Percentiles rank a stretch among this genome's conserved stretches.
phyloP scores from a whole-genome alignment of 108 stramenopile genomes.

The Pinguiococcus pyrenoidosus region DNA sequence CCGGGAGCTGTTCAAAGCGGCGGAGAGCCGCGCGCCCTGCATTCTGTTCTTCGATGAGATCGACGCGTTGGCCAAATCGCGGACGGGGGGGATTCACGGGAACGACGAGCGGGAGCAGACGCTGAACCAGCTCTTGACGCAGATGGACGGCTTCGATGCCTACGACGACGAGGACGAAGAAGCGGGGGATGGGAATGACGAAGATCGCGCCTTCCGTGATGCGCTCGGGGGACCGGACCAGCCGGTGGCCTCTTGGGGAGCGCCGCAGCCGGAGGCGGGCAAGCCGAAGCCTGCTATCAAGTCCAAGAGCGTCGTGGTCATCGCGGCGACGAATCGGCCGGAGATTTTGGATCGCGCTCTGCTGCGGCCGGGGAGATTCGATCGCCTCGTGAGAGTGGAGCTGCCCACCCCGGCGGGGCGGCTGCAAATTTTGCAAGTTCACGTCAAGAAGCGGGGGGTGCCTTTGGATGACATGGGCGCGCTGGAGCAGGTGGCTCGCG shows the following conservation, averaged over 20 bases:
- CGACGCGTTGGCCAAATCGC: conserved; percentile 26
- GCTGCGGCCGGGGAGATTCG: conserved; percentile 81
- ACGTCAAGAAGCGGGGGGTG: conserved; percentile 34
- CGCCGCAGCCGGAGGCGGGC: too few species aligned
- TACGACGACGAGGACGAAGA: conserved; percentile 4
- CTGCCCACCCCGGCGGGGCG: background rate
- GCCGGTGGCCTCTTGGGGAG: too few species aligned
- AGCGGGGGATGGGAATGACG: too few species aligned
- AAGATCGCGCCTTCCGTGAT: too few species aligned
- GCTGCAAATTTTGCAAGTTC: conserved; percentile 9
- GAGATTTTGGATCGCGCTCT: conserved; percentile 61
- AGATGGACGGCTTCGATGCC: conserved; percentile 84
- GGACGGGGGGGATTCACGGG: conserved; percentile 38
- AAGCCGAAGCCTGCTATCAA: too few species aligned
- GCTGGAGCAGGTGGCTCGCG: conserved; percentile 50
- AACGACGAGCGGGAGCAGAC: conserved; percentile 89
- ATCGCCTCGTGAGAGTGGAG: conserved; percentile 60
- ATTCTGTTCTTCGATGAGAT: conserved; percentile 37
- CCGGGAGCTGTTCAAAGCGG: conserved; percentile 27
- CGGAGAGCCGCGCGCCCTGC: conserved; percentile 12
- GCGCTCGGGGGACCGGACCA: too few species aligned
- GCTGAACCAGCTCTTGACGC: conserved; percentile 77
- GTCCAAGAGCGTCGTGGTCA: conserved; percentile 68
- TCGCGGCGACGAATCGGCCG: conserved; percentile 76
- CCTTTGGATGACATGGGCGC: conserved; percentile 9